phyloP scores from a whole-genome alignment of 495 filamentous ascomycete species.

The Cercophora samala region DNA sequence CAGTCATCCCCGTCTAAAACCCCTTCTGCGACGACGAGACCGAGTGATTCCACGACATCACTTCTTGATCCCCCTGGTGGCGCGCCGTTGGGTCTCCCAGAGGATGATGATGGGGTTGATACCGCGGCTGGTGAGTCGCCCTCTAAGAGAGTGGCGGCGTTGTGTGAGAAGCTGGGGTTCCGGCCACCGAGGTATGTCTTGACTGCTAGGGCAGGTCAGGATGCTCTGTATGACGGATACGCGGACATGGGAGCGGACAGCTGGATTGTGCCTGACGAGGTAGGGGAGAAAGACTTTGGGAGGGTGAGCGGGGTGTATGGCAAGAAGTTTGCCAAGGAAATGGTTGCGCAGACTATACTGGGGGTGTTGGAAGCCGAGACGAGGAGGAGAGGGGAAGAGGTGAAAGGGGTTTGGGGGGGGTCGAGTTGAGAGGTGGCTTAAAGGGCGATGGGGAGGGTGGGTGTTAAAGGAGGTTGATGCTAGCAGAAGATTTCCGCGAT shows the following conservation, averaged over 20 bases:
- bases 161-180: not conserved
- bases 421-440: not conserved
- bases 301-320: conserved; percentile 26
- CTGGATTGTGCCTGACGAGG: conserved; percentile 20
- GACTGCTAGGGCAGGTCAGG: not conserved
- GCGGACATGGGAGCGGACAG: conserved; percentile 24
- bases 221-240: conserved; percentile 14
- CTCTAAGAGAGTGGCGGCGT: not conserved
- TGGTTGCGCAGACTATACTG: conserved; percentile 33
- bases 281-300: conserved; percentile 14
- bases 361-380: conserved; percentile 22
- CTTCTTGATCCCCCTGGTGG: not conserved
- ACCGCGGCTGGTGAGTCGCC: not conserved
- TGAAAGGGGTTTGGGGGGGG: conserved; percentile 9
- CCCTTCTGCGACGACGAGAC: not conserved
- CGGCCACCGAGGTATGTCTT: not conserved
- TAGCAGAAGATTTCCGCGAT: too few species aligned
- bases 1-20: not conserved
- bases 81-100: not conserved
- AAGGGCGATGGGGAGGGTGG: too few species aligned
- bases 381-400: conserved; percentile 10
- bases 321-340: conserved; percentile 29
- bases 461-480: too few species aligned
- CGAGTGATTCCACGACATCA: not conserved
- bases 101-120: not conserved